These are phyloP conservation scores for Cytospora leucostoma DNA, from an alignment of 2,329 filamentous ascomycete genomes.

Conservation along the genomic window DNA sequence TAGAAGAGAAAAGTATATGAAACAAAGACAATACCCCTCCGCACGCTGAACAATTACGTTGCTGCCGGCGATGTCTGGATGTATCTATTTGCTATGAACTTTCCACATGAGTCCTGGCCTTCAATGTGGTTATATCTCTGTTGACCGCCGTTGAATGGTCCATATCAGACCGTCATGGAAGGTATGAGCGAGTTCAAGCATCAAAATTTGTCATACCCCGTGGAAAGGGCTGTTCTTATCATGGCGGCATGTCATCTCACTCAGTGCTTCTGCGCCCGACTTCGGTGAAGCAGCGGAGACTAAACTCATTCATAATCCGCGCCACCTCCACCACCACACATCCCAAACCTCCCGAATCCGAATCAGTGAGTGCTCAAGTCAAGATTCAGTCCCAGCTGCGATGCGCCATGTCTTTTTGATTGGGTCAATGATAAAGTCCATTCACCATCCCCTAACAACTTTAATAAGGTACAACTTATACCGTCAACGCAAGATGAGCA, in stretches of 20 bases:
- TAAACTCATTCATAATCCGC: conserved; percentile 4
- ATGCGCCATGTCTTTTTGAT: conserved; percentile 24
- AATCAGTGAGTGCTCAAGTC: background rate
- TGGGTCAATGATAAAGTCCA: background rate
- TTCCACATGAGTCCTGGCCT: no score
- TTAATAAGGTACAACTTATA: background rate
- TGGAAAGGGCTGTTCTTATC: background rate
- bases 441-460: background rate
- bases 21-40: background rate
- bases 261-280: conserved; percentile 16
- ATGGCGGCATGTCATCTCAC: background rate
- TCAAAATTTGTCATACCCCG: background rate
- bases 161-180: background rate
- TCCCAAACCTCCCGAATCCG: background rate
- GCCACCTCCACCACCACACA: background rate
- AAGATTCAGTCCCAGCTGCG: conserved; percentile 3
- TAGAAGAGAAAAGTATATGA: background rate
- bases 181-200: background rate
- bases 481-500: conserved; percentile 22
- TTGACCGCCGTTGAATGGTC: background rate
- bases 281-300: conserved; percentile 20
- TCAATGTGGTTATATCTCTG: background rate
- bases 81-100: no score
- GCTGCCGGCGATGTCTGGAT: no score
- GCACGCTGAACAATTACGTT: no score